These are phyloP conservation scores for Aureobasidium vineae DNA, from an alignment of 2,329 filamentous ascomycete species.

Conservation along the genomic window DNA sequence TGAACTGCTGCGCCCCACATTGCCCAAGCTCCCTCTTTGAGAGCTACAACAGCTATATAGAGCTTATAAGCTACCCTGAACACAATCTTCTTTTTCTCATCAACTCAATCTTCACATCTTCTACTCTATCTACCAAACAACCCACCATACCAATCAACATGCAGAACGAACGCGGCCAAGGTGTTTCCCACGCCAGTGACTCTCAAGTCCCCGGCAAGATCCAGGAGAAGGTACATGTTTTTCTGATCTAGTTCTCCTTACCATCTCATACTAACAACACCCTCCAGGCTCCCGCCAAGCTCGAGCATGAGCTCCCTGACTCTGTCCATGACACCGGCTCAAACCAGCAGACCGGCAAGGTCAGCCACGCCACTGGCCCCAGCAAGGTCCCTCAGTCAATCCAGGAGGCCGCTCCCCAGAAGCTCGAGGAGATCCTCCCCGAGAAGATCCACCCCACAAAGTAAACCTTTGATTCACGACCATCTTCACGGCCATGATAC, in stretches of 20 bases:
- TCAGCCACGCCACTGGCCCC: constrained; percentile 44
- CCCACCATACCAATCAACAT: constrained; percentile 5
- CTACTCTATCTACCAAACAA: neutral
- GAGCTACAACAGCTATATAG: neutral
- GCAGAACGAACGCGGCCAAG: constrained; percentile 41
- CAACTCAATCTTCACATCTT: neutral
- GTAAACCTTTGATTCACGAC: neutral
- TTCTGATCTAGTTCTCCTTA: no score
- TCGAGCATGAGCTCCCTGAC: constrained; percentile 45
- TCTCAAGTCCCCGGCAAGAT: constrained; percentile 43
- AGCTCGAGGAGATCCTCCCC: constrained; percentile 38
- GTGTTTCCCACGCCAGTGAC: constrained; percentile 44
- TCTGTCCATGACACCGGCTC: constrained; percentile 42
- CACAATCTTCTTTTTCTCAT: neutral
- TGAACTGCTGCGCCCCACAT: constrained; percentile 13
- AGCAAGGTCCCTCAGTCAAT: constrained; percentile 46
- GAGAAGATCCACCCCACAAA: constrained; percentile 9
- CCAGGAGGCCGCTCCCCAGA: constrained; percentile 48
- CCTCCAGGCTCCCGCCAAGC: constrained; percentile 35
- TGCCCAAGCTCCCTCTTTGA: neutral
- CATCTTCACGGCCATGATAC: neutral
- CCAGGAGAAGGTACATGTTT: constrained; percentile 43
- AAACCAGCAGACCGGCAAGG: constrained; percentile 38
- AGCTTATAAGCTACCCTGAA: neutral
- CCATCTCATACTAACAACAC: constrained; percentile 6